A percentile compares a stretch with the other conserved stretches of the same genome.
Evolutionary conservation across 305 asterid genomes (phyloP).

Genomic region (Petunia hybrid): DNA sequence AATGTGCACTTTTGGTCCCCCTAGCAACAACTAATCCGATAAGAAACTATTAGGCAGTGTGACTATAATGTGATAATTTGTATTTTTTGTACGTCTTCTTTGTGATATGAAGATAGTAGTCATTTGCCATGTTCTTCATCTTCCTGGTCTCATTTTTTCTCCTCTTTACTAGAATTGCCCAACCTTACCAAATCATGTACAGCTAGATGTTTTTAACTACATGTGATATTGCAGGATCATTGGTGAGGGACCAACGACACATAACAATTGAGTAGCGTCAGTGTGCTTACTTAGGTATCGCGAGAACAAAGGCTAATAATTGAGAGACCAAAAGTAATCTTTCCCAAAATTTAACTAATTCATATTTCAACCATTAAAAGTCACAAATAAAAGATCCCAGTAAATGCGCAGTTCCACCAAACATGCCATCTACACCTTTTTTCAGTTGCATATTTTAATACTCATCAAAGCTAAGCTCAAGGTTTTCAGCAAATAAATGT

Average conservation of each 20-base stretch:
- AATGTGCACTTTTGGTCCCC: background rate
- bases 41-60: background rate
- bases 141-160: slow-evolving; percentile 6
- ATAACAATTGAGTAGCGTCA: background rate
- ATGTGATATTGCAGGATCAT: background rate
- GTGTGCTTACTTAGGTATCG: background rate
- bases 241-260: background rate
- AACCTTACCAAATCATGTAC: no score
- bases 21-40: slow-evolving; percentile 15
- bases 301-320: background rate
- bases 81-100: slow-evolving; percentile 22
- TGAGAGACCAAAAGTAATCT: background rate
- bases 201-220: background rate
- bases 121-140: background rate
- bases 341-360: background rate
- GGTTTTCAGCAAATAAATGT: background rate
- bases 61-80: background rate
- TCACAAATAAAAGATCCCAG: no score
- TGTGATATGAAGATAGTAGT: background rate
- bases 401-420: slow-evolving; percentile 41
- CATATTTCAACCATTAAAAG: no score
- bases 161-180: background rate
- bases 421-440: slow-evolving; percentile 96
- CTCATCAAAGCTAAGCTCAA: slow-evolving; percentile 14
- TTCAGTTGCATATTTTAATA: slow-evolving; percentile 66